Evolutionary conservation across 768 basidiomycete species (phyloP), one percentile per base, ranked within the genome.

Genomic region (Rhizopogon sp.): DNA sequence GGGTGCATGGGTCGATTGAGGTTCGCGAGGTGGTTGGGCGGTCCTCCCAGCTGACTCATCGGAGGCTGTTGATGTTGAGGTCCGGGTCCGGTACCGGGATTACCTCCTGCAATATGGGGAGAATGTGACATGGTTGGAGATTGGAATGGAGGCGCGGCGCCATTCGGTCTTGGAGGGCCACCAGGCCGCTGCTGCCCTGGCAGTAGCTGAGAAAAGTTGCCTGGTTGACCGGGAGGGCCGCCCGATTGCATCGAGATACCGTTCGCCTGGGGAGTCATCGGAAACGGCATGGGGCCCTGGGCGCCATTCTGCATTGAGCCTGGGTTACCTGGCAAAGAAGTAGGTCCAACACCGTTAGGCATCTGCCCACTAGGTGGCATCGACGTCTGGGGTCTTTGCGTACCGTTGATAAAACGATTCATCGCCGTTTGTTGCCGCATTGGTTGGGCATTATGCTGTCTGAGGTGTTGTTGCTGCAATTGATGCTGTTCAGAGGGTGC

Each of bases 111-210:
- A 44, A 78, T 77, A 58, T 83, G 83, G 0, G 82, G 79, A 3
- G 84, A 84, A 50, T 80, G 78, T 2, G 82, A 74, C 69, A 87
- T 83, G 2, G 79, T 84, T 4, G 86, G 86, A 20, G 84, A 86
- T 41, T 78, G 82, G 66, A 83, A 87, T 8, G 80, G 79, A 54
- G 70, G 61, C 13, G 70, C 57, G 3, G 58, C 66, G 13, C 78
- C 82, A 53, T 79, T 79, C 17, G 76, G 72, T 3, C 63, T 68
- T 56, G 70, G 79, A 14, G 68, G 69, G 2, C 44, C 54, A 11
- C 57, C 60, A 6, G 65, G 62, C 22, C 70, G 70, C 41, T 72
- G 76, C 25, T 64, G 61, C 6, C 65, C 68, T 1, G 66, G 69
- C 45, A 73, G 60, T 59, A 72, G 66, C n/a, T 61, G 49, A 41